Evolutionary conservation across 2,329 filamentous ascomycete genomes (phyloP), one percentile per base, ranked within the genome.

Genomic region (Colletotrichum liaoningense): DNA sequence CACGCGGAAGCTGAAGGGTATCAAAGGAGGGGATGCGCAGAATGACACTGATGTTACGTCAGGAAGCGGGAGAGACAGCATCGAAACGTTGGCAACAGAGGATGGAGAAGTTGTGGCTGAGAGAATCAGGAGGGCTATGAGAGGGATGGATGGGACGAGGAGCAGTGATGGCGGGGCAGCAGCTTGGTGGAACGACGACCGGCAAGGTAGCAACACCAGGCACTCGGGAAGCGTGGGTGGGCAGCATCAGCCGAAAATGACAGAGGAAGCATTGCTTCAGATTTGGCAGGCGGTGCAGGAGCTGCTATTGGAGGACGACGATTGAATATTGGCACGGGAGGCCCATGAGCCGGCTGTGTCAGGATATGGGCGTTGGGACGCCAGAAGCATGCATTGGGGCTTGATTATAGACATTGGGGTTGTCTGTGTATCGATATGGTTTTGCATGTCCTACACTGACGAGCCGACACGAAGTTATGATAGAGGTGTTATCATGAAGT

Each of bases 221-320:
- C 33, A n/a, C 6, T 33, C 26, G 6, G 42, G n/a, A 54, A 52
- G 35, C 16, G 19, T 6, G 22, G 30, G 1, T 16, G 16, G 14
- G 16, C 30, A 63, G 2, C 28, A 59, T 11, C 52, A 46, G 19
- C 46, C 33, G 30, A 12, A 62, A n/a, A 33, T 65, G 52, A 66
- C 58, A 2, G 70, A 77, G 42, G 75, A 72, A 16, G 77, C 73
- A 5, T 75, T 79, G 28, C 35, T 57, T 4, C 77, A 81, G 63
- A 75, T 82, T 38, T 82, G 81, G 81, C 78, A 78, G 70, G 79
- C 78, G 28, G 79, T 77, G 2, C 77, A 82, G 60, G 78, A 81
- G 64, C 57, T 83, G 38, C 64, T 83, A 42, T 65, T 73, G 67
- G 69, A 78, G 42, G 75, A 79, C 9, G 16, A 77, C 76, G n/a